Base-by-base conservation (phyloP, 768 basidiomycete genomes). In the Serendipita sp. region DNA sequence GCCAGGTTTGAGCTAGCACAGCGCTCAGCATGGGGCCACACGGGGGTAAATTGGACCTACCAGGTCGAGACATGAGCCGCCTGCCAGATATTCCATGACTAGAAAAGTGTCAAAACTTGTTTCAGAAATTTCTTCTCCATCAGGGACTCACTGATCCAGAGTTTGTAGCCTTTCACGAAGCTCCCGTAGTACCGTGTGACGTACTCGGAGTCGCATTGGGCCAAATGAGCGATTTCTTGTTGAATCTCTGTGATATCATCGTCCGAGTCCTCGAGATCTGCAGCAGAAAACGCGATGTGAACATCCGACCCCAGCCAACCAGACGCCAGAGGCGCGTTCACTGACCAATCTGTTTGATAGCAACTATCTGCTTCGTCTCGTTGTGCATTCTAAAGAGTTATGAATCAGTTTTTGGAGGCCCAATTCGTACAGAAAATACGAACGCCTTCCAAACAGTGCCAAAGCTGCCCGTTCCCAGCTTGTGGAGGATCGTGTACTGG, bases 181-280 rank as follows among this genome's bases (percentile, higher is more conserved):
- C 91, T 93, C 50, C 92, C 94, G 70, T 96, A 97, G 73, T 98
- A 98, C 52, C 87, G 80, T 45, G 96, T 98, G 63, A 99, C 91
- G 73, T 91, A 92, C 75, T 93, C 91, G 3, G 94, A 97, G 72
- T 94, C 92, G 76, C 93, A 95, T 69, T 89, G 89, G 0, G 93
- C 91, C 33, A 99, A 80, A 73, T 90, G 96, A 18, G 93, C 89
- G 68, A 99, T 99, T 74, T 99, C 96, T 73, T 92, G 91, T 72
- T 99, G 96, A 58, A 99, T 99, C 75, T 99, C 96, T 16, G 89
- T 85, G 68, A 99, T 98, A 73, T 98, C 96, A 72, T 99, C 96
- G 74, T 97, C 94, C 29, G 93, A 91, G 74, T 96, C 91, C 74
- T 99, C 96, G 66, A 99, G 79, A 77, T 98, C 95, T 95, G 70